Conservation (phyloP, 805 yeast genomes). For the Tetrapisispora nanseiensis region DNA sequence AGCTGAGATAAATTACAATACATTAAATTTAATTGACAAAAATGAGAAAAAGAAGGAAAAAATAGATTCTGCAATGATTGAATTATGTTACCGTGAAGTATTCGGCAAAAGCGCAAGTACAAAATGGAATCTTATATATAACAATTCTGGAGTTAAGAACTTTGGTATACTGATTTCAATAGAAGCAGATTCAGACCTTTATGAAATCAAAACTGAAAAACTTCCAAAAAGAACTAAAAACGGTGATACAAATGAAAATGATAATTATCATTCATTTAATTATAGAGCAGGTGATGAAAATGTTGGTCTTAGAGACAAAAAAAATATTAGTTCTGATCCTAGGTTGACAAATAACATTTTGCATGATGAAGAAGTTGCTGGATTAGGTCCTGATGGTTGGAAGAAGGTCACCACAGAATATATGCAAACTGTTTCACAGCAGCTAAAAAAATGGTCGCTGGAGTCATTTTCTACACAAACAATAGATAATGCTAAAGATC, state of each 20-base stretch:
- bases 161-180: constrained; percentile 6
- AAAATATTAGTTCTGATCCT: constrained; percentile 70
- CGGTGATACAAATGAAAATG: neutral
- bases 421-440: constrained; percentile 43
- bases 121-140: constrained; percentile 43
- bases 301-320: constrained; percentile 72
- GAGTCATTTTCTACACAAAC: constrained; percentile 31
- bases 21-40: constrained; percentile 14
- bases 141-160: constrained; percentile 13
- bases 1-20: constrained; percentile 25
- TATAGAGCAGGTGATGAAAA: constrained; percentile 85
- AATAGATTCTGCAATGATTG: constrained; percentile 59
- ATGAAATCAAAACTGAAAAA: constrained; percentile 10
- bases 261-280: constrained; percentile 51
- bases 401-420: constrained; percentile 39
- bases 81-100: constrained; percentile 61
- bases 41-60: constrained; percentile 7
- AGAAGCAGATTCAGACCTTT: constrained; percentile 9
- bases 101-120: constrained; percentile 33
- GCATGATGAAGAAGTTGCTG: constrained; percentile 67
- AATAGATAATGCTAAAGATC: constrained; percentile 27
- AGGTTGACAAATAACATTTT: constrained; percentile 58
- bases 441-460: constrained; percentile 48
- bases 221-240: neutral
- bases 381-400: constrained; percentile 63